Base-by-base conservation (phyloP, 179 eudicot species). In the Gypsophila paniculata region DNA sequence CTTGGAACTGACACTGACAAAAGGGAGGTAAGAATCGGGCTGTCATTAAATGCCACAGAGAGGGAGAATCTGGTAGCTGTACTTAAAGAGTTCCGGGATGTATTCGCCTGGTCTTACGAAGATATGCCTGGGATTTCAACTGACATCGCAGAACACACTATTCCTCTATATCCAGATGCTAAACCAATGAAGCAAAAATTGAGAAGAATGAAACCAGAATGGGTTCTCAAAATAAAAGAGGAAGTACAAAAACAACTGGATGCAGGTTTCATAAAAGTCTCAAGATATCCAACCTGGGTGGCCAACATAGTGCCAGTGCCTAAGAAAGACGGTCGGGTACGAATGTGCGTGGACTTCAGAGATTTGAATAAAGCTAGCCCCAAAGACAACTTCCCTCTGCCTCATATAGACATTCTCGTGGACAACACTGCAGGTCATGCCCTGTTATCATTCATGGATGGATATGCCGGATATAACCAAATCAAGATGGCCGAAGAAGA, bases 141-240 rank as follows among this genome's bases (percentile, higher is more conserved):
- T 2, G 38, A 61, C 8, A 61, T 61, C 6, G 46, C 46, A 0
- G 21, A 61, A 32, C 66, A 61, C 21, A 61, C 42, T 0, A 61
- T 61, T 29, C 66, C 66, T 19, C 12, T 61, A 0, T 22, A 29
- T 2, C 44, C 7, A 2, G 14, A 61, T 29, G 46, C 22, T 1
- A 61, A 29, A 61, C 66, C 66, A 14, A 34, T 61, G 1, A 61
- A 61, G 6, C 66, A 61, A 15, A 61, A 34, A 17, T n/a, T 61
- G 1, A 22, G 46, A 32, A 29, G 66, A 15, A 61, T 61, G 66
- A 34, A 29, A 29, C 46, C 66, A 0, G 38, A 61, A 61, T 61
- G 66, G 66, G 42, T 38, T 8, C 17, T 60, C 0, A 26, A 60
- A 26, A 60, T 60, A 2, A 60, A 60, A 26, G 38, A 25, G 11